Evolutionary conservation across 2,329 filamentous ascomycete species (phyloP).

Genomic region (Fusarium veterinarium): DNA sequence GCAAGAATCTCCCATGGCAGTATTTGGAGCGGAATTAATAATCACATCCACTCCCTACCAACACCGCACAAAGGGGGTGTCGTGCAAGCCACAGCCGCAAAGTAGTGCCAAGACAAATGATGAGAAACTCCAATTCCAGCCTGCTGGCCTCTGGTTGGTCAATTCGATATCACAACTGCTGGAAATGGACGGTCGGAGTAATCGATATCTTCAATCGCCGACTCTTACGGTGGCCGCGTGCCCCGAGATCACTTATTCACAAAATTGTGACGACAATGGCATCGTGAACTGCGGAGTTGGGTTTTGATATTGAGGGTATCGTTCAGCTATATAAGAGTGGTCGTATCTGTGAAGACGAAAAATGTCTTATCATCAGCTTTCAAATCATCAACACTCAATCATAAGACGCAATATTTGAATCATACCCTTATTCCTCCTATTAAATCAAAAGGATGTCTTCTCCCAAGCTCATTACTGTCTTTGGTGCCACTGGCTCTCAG

Average conservation of each 20-base stretch:
- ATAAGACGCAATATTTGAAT: slow-evolving; percentile 1
- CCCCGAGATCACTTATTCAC: slow-evolving; percentile 22
- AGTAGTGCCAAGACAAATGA: slow-evolving; percentile 13
- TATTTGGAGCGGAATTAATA: slow-evolving; percentile 39
- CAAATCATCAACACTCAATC: slow-evolving; percentile 1
- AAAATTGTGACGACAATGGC: neutral
- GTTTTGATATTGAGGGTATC: neutral
- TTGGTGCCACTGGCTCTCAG: slow-evolving; percentile 48
- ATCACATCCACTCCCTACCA: slow-evolving; percentile 23
- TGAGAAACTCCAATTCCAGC: slow-evolving; percentile 30
- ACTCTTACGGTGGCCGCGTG: slow-evolving; percentile 13
- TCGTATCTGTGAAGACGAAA: neutral
- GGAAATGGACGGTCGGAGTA: slow-evolving; percentile 24
- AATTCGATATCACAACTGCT: neutral
- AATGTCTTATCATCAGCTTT: slow-evolving; percentile 13
- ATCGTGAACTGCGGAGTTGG: slow-evolving; percentile 22
- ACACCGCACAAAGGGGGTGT: slow-evolving; percentile 3
- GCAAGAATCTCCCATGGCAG: slow-evolving; percentile 5
- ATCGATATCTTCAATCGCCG: slow-evolving; percentile 18
- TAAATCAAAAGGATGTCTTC: slow-evolving; percentile 37
- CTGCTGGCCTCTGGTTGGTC: slow-evolving; percentile 13
- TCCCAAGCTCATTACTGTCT: slow-evolving; percentile 47
- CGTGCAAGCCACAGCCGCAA: slow-evolving; percentile 33
- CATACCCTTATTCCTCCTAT: neutral
- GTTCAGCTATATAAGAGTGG: slow-evolving; percentile 28